Evolutionary conservation across 1,284 basidiomycete genomes (phyloP).

Genomic region (Lentinula novae-zelandiae): DNA sequence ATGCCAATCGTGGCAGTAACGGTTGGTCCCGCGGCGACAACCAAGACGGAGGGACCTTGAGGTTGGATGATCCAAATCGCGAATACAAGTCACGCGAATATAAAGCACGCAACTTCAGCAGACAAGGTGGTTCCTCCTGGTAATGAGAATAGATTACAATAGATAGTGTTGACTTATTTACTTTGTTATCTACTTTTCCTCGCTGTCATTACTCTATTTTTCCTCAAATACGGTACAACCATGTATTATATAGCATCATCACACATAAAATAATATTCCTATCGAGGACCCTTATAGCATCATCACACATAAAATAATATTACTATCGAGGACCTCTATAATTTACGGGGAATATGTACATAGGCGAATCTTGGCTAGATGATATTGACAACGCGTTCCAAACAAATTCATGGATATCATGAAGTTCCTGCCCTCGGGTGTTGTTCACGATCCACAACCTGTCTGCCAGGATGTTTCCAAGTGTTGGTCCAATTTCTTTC

Average conservation of each 20-base stretch:
- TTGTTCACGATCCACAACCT: too few relatives aligned
- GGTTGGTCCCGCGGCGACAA: not conserved
- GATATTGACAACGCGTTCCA: too few relatives aligned
- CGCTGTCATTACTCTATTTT: not conserved
- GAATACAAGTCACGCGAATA: too few relatives aligned
- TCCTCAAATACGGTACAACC: not conserved
- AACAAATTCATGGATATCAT: too few relatives aligned
- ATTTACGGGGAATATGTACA: too few relatives aligned
- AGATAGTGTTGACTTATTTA: not conserved
- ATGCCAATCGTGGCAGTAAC: not conserved
- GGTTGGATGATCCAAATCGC: too few relatives aligned
- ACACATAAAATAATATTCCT: not conserved
- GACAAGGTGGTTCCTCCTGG: not conserved
- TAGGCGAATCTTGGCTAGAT: too few relatives aligned
- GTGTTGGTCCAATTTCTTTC: too few relatives aligned
- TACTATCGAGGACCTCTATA: too few relatives aligned
- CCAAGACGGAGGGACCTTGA: not conserved
- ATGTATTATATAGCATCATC: not conserved
- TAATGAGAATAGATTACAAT: not conserved
- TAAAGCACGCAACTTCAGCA: too few relatives aligned
- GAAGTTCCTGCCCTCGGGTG: too few relatives aligned
- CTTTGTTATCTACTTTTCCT: not conserved
- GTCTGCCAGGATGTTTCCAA: too few relatives aligned
- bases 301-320: not conserved
- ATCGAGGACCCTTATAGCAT: not conserved